Base-by-base conservation (phyloP, 768 basidiomycete species). In the Chalciporus chontae region DNA sequence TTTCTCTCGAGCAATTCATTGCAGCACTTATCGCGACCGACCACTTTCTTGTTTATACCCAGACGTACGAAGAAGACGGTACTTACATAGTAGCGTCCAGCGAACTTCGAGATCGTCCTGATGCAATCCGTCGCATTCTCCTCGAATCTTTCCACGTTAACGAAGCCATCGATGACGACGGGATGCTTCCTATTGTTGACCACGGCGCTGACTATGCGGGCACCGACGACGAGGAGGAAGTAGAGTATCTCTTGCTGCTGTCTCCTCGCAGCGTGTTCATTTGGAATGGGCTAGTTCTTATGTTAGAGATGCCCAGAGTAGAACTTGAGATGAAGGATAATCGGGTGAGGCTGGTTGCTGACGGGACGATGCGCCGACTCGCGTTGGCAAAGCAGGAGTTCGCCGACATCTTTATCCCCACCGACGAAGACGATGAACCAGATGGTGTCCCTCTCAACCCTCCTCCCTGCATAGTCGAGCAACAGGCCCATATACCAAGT, bases 11-110 rank as follows among this genome's bases (percentile, higher is more conserved):
- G 45, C 75, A 76, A n/a, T 88, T 95, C 67, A 87, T 98, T 47
- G 73, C 82, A 19, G 75, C 78, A 10, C 77, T 99, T 8, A 83
- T 89, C 18, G 81, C 85, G 27, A 85, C 91, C 7, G 92, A 90
- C 55, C 94, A 98, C 66, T 87, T 94, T 69, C 82, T 99, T 50
- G 90, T 99, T 40, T 95, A 96, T 68, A 96, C 95, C 2, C 81
- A 85, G 52, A 69, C 71, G 8, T 87, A 87, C 65, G 93, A 95
- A 67, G 84, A 87, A 58, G 86, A 95, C n/a, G 93, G 92, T 5
- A 82, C 86, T 10, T 99, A 97, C 64, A 83, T 98, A 53, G 75
- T 99, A 47, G 95, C 90, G 8, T 84, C 90, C 14, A 78, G 75
- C 4, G 78, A 80, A 5, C 77, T 98, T 10, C 84, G 80, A 58